These are phyloP conservation scores for Stephania cephalantha DNA, from an alignment of 164 flowering plant genomes.

Conservation along the genomic window DNA sequence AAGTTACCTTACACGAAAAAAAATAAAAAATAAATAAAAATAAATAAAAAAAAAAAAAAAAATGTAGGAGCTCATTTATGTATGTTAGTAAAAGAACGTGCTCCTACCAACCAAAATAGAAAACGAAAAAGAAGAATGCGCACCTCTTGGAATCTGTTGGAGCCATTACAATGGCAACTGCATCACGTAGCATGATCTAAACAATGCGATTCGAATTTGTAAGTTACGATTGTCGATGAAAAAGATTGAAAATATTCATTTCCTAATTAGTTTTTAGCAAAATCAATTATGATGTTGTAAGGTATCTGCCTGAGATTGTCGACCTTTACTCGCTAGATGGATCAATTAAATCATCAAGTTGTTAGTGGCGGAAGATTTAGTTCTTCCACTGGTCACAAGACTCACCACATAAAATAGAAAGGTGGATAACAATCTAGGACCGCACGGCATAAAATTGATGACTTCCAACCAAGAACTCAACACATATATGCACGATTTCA, in stretches of 20 bases:
- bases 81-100: not conserved
- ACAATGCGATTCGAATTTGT: not conserved
- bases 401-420: not conserved
- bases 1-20: not conserved
- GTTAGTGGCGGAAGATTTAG: not conserved
- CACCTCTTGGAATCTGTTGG: slow-evolving; percentile 74
- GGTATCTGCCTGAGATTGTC: not conserved
- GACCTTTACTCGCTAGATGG: not conserved
- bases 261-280: not conserved
- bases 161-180: slow-evolving; percentile 81
- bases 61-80: not conserved
- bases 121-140: not conserved
- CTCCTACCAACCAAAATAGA: not conserved
- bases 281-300: not conserved
- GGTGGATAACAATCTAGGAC: not conserved
- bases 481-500: not conserved
- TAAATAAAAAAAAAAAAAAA: too few relatives aligned
- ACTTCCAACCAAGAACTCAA: not conserved
- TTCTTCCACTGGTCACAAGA: too few relatives aligned
- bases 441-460: not conserved
- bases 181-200: slow-evolving; percentile 80
- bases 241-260: not conserved
- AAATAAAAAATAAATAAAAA: too few relatives aligned
- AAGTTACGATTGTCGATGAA: not conserved
- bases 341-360: not conserved